Evolutionary conservation across 768 basidiomycete species (phyloP).

Genomic region (Termitomyces sp.): DNA sequence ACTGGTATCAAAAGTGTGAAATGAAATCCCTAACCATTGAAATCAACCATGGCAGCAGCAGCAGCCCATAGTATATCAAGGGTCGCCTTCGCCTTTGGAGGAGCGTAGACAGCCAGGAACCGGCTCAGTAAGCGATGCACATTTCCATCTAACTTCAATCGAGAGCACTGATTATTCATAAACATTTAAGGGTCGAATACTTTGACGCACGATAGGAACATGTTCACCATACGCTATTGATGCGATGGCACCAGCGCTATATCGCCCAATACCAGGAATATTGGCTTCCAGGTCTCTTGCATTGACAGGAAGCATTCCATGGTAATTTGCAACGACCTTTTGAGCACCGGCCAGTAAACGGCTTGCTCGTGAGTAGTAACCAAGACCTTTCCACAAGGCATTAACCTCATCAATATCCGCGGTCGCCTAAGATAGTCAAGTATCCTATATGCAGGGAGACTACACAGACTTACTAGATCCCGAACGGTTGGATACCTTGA

Average conservation of each 20-base stretch:
- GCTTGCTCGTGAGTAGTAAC: conserved; percentile 86
- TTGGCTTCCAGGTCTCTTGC: conserved; percentile 77
- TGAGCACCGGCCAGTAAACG: conserved; percentile 82
- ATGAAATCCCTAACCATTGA: conserved; percentile 14
- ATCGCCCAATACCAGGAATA: conserved; percentile 86
- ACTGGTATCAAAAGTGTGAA: neutral
- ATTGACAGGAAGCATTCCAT: conserved; percentile 75
- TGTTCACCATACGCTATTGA: conserved; percentile 87
- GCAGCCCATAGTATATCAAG: conserved; percentile 82
- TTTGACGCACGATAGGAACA: conserved; percentile 72
- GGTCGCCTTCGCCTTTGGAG: conserved; percentile 75
- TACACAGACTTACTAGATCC: conserved; percentile 53
- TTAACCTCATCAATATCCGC: conserved; percentile 85
- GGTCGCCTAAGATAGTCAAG: conserved; percentile 42
- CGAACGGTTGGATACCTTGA: conserved; percentile 77
- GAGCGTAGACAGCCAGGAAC: conserved; percentile 76
- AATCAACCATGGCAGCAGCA: conserved; percentile 65
- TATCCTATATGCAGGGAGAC: conserved; percentile 7
- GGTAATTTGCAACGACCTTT: conserved; percentile 63
- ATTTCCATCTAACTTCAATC: conserved; percentile 79
- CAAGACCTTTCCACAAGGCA: conserved; percentile 86
- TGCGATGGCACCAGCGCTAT: conserved; percentile 80
- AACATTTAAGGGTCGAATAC: neutral
- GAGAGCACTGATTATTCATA: conserved; percentile 3
- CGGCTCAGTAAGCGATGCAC: conserved; percentile 84